Evolutionary conservation across 2,329 filamentous ascomycete genomes (phyloP), one percentile per base, ranked within the genome.

Genomic region (Penicillium sp.): DNA sequence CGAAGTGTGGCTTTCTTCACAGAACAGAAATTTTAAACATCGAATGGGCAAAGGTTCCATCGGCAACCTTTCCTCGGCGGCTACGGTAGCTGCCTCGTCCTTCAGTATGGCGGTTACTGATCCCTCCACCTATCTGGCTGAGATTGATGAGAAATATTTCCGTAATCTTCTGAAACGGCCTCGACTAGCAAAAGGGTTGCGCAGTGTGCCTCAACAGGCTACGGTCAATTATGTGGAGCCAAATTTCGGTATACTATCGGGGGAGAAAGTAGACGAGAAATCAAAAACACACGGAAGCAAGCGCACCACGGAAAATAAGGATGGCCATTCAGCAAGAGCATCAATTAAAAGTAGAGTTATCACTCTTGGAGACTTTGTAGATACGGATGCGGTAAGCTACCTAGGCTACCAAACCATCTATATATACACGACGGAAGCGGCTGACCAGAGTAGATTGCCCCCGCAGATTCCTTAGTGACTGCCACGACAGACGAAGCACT

Each of bases 21-120:
- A 79, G 62, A 79, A 79, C 58, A 65, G 76, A 7, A 78, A 79
- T 60, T 78, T 77, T 57, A 62, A 74, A 59, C 77, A 79, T 57
- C 62, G 76, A 3, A 78, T 77, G 74, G 74, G 74, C 1, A 67
- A 65, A 59, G 74, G 74, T 71, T 69, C 74, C 0, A 70, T 80
- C 57, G 77, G 77, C 0, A 73, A 77, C 59, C 63, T 81, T 18
- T 67, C 71, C 0, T 78, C 76, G 0, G 76, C 77, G 2, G 76
- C 73, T 5, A 74, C 75, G 0, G 77, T 79, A 1, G 77, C 77
- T 2, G 77, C 77, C 3, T 77, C 74, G 0, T 74, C 71, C 0
- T 80, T 80, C 53, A 60, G 63, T 1, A 79, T 79, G 77, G 67
- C 64, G 33, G 63, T 78, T 7, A 71, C 68, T 0, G 70, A 77